Evolutionary conservation across 306 rosid genomes (phyloP).

Genomic region (Betula pendula): DNA sequence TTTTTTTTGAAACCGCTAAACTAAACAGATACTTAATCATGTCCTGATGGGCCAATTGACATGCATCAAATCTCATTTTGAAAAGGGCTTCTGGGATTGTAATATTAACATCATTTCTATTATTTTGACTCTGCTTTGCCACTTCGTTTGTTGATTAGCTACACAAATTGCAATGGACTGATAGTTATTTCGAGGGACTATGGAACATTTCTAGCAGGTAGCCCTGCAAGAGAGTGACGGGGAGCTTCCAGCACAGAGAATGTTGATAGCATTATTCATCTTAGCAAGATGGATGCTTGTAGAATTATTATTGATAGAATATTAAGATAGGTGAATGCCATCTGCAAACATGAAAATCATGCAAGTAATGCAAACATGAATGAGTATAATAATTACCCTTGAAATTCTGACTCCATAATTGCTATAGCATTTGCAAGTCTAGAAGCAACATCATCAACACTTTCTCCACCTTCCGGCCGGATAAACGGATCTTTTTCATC

Average conservation of each 20-base stretch:
- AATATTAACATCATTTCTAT: neutral
- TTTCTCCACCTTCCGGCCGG: constrained; percentile 88
- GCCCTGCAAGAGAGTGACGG: neutral
- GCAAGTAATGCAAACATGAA: neutral
- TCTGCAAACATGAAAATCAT: neutral
- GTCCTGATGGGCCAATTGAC: neutral
- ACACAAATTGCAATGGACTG: neutral
- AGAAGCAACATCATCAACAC: constrained; percentile 79
- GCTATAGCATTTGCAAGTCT: constrained; percentile 63
- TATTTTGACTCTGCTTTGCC: neutral
- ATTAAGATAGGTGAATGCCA: neutral
- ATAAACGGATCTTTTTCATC: constrained; percentile 73
- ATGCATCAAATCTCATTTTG: neutral
- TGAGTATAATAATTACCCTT: constrained; percentile 51
- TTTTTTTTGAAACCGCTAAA: too few species aligned
- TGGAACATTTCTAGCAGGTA: neutral
- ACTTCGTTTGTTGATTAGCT: neutral
- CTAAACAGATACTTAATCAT: neutral
- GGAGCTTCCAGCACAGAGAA: neutral
- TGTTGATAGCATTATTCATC: neutral
- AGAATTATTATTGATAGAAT: neutral
- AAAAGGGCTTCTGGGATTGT: neutral
- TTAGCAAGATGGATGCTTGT: neutral
- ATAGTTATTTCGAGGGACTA: neutral
- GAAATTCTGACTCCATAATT: constrained; percentile 61